Conservation (phyloP, 2,329 filamentous ascomycete genomes). For the Dactylonectria estremocensis region DNA sequence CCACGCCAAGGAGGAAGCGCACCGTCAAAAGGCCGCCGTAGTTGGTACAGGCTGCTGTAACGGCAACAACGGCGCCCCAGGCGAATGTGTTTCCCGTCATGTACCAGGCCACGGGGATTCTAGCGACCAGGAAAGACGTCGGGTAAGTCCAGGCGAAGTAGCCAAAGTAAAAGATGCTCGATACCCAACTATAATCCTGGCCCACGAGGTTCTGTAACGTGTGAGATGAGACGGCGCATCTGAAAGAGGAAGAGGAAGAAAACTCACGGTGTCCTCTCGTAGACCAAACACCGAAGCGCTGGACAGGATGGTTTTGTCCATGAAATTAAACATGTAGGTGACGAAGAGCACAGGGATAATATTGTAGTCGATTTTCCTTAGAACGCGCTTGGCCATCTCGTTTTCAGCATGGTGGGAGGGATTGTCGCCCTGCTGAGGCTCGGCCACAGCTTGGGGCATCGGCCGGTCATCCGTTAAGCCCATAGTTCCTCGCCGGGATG, state of each 20-base stretch:
- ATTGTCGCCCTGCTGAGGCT: not conserved
- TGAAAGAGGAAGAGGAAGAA: not conserved
- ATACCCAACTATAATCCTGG: constrained; percentile 76
- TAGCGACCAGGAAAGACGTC: constrained; percentile 64
- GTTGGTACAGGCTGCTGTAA: constrained; percentile 62
- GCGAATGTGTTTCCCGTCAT: constrained; percentile 63
- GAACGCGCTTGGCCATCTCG: constrained; percentile 47
- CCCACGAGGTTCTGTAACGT: constrained; percentile 46
- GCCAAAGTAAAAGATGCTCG: constrained; percentile 58
- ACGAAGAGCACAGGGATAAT: constrained; percentile 71
- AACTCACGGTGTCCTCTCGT: constrained; percentile 59
- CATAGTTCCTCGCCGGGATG: not conserved
- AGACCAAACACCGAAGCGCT: constrained; percentile 71
- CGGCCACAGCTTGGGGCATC: not conserved
- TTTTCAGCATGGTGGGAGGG: not conserved
- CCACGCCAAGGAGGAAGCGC: constrained; percentile 68
- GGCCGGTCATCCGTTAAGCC: not conserved
- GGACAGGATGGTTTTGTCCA: constrained; percentile 73
- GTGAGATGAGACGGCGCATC: not conserved
- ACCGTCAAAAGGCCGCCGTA: constrained; percentile 65
- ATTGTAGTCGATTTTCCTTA: constrained; percentile 70
- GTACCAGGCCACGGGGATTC: constrained; percentile 63
- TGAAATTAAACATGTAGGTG: constrained; percentile 73
- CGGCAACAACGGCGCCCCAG: constrained; percentile 64
- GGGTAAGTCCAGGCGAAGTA: constrained; percentile 67